phyloP scores from a whole-genome alignment of 257 asterid genomes.

The Solanum etuberosum region DNA sequence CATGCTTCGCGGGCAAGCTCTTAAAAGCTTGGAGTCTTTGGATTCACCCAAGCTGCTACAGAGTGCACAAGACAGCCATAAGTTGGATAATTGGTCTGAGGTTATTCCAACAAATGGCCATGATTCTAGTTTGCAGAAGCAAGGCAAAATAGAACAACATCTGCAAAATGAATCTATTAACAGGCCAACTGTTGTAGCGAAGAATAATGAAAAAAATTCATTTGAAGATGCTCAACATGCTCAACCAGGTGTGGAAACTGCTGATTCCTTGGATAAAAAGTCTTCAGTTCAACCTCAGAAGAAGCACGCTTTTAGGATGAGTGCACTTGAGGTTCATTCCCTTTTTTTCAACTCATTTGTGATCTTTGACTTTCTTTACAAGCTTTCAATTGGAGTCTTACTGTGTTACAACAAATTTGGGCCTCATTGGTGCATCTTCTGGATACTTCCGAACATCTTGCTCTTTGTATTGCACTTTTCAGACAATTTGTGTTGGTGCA shows the following conservation, averaged over 20 bases:
- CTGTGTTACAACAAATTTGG: neutral
- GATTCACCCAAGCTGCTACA: constrained; percentile 39
- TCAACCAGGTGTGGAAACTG: neutral
- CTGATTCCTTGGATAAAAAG: constrained; percentile 15
- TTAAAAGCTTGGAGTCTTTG: constrained; percentile 42
- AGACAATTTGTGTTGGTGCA: neutral
- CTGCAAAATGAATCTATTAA: constrained; percentile 8
- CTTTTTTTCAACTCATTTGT: neutral
- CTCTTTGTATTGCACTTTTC: neutral
- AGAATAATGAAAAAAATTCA: constrained; percentile 7
- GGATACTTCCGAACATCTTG: neutral
- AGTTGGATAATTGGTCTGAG: constrained; percentile 23
- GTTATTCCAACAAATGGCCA: constrained; percentile 11
- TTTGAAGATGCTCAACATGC: constrained; percentile 10
- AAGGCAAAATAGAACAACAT: constrained; percentile 20
- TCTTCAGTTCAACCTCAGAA: constrained; percentile 33
- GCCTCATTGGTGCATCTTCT: neutral
- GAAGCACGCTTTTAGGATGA: constrained; percentile 61
- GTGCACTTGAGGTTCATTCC: constrained; percentile 31
- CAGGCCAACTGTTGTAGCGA: constrained; percentile 6
- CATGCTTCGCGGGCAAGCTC: constrained; percentile 51
- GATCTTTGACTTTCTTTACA: neutral
- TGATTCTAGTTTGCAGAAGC: constrained; percentile 14
- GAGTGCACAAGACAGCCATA: constrained; percentile 22
- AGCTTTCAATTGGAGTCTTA: neutral